These are phyloP conservation scores for Barnettozyma californica DNA, from an alignment of 805 yeast genomes.

Conservation along the genomic window DNA sequence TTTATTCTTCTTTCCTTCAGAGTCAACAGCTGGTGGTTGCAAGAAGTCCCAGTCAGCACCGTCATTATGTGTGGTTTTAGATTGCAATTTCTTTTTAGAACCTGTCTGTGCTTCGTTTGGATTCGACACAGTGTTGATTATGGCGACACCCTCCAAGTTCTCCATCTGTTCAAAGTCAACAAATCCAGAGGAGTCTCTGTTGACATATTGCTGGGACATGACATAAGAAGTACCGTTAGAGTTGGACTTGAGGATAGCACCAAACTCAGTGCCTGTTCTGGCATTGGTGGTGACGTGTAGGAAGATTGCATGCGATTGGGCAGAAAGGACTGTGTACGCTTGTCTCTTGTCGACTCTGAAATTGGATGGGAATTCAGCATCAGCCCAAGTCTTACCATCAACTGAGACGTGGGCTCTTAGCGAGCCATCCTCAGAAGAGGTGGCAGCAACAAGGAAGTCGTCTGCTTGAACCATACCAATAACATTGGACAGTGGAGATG, in stretches of 20 bases:
- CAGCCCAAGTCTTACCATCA: slow-evolving; percentile 74
- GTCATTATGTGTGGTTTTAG: slow-evolving; percentile 81
- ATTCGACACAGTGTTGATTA: slow-evolving; percentile 67
- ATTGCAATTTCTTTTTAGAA: slow-evolving; percentile 52
- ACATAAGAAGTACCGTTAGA: slow-evolving; percentile 88
- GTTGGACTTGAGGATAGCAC: slow-evolving; percentile 81
- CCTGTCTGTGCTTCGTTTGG: slow-evolving; percentile 39
- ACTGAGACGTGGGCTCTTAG: slow-evolving; percentile 69
- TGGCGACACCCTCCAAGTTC: slow-evolving; percentile 78
- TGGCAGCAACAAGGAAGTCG: slow-evolving; percentile 70
- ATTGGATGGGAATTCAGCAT: slow-evolving; percentile 70
- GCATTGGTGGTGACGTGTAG: slow-evolving; percentile 72
- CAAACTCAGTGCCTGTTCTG: slow-evolving; percentile 52
- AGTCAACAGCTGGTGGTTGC: slow-evolving; percentile 62
- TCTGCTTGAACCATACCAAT: slow-evolving; percentile 73
- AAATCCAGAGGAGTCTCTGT: slow-evolving; percentile 65
- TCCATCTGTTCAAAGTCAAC: slow-evolving; percentile 86
- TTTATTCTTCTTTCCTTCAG: slow-evolving; percentile 47
- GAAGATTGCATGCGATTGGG: slow-evolving; percentile 66
- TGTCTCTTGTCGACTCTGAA: slow-evolving; percentile 54
- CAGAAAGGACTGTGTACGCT: slow-evolving; percentile 76
- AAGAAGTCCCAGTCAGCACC: slow-evolving; percentile 83
- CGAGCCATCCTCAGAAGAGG: slow-evolving; percentile 42
- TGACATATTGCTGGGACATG: slow-evolving; percentile 60
- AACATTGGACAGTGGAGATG: slow-evolving; percentile 46